Conservation (phyloP, 148 eudicot species). For the Rhododendron ferrugineum region DNA sequence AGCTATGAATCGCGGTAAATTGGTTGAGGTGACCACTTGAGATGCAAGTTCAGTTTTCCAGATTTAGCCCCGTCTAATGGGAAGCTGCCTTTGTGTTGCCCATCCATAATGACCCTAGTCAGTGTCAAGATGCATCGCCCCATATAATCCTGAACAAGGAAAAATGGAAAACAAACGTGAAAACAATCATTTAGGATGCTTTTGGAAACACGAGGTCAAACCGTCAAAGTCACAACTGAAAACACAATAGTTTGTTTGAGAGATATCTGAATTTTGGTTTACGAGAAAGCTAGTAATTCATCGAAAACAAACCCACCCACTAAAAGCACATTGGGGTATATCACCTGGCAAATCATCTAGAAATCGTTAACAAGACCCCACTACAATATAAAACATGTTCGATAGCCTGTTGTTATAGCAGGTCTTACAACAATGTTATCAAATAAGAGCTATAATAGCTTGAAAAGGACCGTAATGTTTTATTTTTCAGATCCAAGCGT, state of each 20-base stretch:
- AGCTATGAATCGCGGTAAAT: conserved; percentile 61
- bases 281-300: background rate
- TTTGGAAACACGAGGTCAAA: background rate
- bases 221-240: background rate
- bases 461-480: background rate
- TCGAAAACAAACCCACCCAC: background rate
- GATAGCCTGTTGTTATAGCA: background rate
- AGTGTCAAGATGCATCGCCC: conserved; percentile 91
- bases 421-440: background rate
- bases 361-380: background rate
- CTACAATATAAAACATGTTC: background rate
- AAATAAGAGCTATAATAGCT: background rate
- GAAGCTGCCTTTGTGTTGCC: conserved; percentile 70
- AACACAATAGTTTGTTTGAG: background rate
- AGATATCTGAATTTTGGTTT: background rate
- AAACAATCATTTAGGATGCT: background rate
- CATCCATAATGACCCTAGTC: conserved; percentile 82
- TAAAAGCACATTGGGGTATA: background rate
- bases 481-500: background rate
- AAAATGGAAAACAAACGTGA: background rate
- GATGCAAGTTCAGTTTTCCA: conserved; percentile 55
- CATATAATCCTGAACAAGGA: conserved; percentile 67
- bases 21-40: conserved; percentile 89
- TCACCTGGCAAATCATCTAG: background rate
- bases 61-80: conserved; percentile 70